A percentile compares a stretch with the other conserved stretches of the same genome.
phyloP scores from a whole-genome alignment of 495 filamentous ascomycete species.

The Jackrogersella multiformis region DNA sequence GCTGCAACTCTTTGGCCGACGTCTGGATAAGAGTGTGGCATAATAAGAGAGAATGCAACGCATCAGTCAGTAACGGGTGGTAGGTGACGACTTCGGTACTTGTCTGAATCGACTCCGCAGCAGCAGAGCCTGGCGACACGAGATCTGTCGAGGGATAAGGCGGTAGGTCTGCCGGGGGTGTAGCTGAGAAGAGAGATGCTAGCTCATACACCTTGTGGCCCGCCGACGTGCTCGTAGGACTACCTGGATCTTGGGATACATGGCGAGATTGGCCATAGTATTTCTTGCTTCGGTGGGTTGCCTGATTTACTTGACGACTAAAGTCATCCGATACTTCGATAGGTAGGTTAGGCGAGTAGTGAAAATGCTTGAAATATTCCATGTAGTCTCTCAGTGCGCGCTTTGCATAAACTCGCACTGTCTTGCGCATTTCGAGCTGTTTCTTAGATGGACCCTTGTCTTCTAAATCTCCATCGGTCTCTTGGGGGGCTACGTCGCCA shows the following conservation, averaged over 20 bases:
- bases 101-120: constrained; percentile 44
- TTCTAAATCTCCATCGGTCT: constrained; percentile 41
- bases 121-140: constrained; percentile 30
- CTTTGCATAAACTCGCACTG: constrained; percentile 75
- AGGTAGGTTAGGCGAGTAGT: constrained; percentile 77
- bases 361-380: constrained; percentile 72
- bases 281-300: constrained; percentile 57
- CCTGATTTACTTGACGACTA: constrained; percentile 67
- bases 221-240: constrained; percentile 39
- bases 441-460: constrained; percentile 55
- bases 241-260: constrained; percentile 42
- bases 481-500: constrained; percentile 15
- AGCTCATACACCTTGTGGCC: constrained; percentile 55
- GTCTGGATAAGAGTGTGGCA: constrained; percentile 79
- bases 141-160: constrained; percentile 62
- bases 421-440: constrained; percentile 68
- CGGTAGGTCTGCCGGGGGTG: constrained; percentile 64
- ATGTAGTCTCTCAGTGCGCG: constrained; percentile 76
- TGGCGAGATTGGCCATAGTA: constrained; percentile 43
- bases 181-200: constrained; percentile 64
- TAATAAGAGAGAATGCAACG: constrained; percentile 75
- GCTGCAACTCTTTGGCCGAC: constrained; percentile 73
- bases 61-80: constrained; percentile 79
- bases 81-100: constrained; percentile 76
- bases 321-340: constrained; percentile 73